These are phyloP conservation scores for Moesziomyces globuligerus DNA, from an alignment of 1,284 basidiomycete species.

Conservation along the genomic window DNA sequence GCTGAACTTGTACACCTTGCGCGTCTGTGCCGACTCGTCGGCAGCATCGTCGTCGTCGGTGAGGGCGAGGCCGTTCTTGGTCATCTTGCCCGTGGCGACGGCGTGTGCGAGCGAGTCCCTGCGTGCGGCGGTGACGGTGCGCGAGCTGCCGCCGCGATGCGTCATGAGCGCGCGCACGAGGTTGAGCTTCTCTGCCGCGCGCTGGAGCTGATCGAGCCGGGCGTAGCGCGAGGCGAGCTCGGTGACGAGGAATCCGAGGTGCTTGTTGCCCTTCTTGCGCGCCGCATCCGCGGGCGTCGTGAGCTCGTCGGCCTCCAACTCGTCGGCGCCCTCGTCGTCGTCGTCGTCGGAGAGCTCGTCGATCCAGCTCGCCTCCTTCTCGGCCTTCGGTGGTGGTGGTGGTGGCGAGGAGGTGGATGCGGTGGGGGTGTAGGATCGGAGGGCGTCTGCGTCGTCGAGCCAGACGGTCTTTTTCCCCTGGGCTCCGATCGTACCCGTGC, in stretches of 20 bases:
- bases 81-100: conserved; percentile 49
- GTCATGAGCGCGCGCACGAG: conserved; percentile 59
- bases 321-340: conserved; percentile 28
- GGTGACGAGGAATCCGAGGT: conserved; percentile 51
- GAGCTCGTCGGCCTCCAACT: conserved; percentile 12
- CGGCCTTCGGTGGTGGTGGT: background rate
- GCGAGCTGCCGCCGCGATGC: conserved; percentile 37
- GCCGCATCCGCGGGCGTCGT: conserved; percentile 3
- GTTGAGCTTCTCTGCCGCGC: conserved; percentile 54
- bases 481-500: conserved; percentile 23
- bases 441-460: conserved; percentile 54
- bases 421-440: conserved; percentile 23
- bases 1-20: conserved; percentile 51
- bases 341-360: conserved; percentile 31
- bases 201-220: conserved; percentile 50
- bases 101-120: conserved; percentile 32
- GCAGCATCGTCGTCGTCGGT: conserved; percentile 45
- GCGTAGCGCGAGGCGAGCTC: conserved; percentile 54
- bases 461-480: conserved; percentile 65
- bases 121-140: conserved; percentile 28
- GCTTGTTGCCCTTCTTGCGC: conserved; percentile 48
- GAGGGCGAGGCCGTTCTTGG: conserved; percentile 48
- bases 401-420: background rate
- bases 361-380: conserved; percentile 12
- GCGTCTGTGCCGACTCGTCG: conserved; percentile 14